Conservation (phyloP, 495 filamentous ascomycete genomes). For the Trichoderma reesei region DNA sequence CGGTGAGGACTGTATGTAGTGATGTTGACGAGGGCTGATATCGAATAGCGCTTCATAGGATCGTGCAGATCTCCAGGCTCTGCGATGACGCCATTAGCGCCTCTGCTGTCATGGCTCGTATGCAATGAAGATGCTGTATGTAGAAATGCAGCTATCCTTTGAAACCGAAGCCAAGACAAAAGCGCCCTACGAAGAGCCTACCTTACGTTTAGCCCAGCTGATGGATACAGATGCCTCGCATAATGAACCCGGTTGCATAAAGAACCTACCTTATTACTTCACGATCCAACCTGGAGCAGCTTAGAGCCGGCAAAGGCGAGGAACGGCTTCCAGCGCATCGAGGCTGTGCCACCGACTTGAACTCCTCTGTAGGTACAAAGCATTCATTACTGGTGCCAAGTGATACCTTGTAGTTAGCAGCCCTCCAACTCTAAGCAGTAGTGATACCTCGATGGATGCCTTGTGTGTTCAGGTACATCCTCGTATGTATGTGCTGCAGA, state of each 20-base stretch:
- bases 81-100: conserved; percentile 7
- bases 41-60: neutral
- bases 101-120: neutral
- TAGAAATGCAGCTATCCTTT: neutral
- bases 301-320: neutral
- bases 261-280: neutral
- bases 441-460: neutral
- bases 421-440: neutral
- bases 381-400: too few relatives aligned
- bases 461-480: neutral
- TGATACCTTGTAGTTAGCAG: neutral
- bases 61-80: neutral
- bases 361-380: too few relatives aligned
- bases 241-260: neutral
- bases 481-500: neutral
- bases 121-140: neutral
- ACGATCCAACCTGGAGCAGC: neutral
- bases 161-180: neutral
- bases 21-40: neutral
- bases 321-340: neutral
- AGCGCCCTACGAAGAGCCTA: neutral
- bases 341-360: neutral
- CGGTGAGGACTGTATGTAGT: neutral
- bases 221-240: neutral
- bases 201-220: neutral